Evolutionary conservation across 495 filamentous ascomycete genomes (phyloP), one percentile per base, ranked within the genome.

Genomic region (Aspergillus taichungensis): DNA sequence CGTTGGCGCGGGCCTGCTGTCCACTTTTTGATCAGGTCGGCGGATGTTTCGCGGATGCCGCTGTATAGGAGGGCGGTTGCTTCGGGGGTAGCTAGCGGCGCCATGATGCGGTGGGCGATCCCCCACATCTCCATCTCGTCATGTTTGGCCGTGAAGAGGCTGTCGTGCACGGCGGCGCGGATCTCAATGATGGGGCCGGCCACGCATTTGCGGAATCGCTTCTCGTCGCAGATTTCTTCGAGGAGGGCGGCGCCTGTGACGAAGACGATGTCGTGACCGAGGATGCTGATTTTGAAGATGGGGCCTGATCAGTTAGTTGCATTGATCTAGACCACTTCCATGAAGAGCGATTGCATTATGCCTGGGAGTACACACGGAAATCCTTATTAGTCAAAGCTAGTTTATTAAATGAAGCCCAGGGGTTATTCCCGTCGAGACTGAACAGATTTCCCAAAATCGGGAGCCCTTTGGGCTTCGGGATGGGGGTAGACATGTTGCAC

Each of bases 171-270:
- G 13, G 76, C 77, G 47, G 77, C 66, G 49, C 83, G 63, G 44
- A 88, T 72, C 56, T 85, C 71, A 13, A 68, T 44, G 24, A 88
- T 71, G 13, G 79, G 63, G 1, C 71, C 74, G 5, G 62, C 62
- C 6, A 86, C 71, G 48, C 64, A 69, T 61, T 91, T 91, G 13
- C 72, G 57, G 59, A 89, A 92, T 34, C 80, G 68, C 27, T 63
- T 79, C 61, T 87, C 78, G 55, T 91, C 80, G 60, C 80, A 88
- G 30, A 85, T 59, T 58, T 89, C 86, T 38, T 85, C 69, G 9
- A 84, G 57, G 5, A 89, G 65, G 13, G 70, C 74, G 34, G 78
- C 75, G 44, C 70, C 72, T 12, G 64, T 62, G 40, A 81, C 63
- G 54, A 80, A 72, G 43, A 78, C 65, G 44, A 75, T 64, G 37